Conservation (phyloP, 176 grass and related monocot genomes). For the Metroxylon sagu region DNA sequence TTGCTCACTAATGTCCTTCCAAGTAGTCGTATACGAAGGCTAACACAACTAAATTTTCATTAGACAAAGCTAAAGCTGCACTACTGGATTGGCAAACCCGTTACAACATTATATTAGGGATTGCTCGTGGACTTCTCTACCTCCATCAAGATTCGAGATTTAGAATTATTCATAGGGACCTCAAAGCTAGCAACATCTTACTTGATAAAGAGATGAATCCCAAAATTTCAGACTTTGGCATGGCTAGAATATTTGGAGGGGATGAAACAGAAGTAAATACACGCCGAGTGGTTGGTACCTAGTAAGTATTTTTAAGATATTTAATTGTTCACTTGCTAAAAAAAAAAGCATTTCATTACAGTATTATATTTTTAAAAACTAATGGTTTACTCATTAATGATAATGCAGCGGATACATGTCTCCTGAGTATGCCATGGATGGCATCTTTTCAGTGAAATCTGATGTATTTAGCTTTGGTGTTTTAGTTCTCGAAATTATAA, state of each 20-base stretch:
- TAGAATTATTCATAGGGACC: slow-evolving; percentile 74
- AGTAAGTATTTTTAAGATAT: slow-evolving; percentile 34
- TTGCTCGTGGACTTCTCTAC: slow-evolving; percentile 60
- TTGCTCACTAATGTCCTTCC: too few relatives aligned
- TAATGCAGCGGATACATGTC: slow-evolving; percentile 55
- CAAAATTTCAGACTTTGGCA: slow-evolving; percentile 78
- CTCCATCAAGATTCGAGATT: slow-evolving; percentile 75
- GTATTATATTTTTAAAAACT: too few relatives aligned
- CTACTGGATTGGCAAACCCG: slow-evolving; percentile 49
- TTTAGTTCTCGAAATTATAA: slow-evolving; percentile 54
- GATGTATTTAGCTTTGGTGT: slow-evolving; percentile 65
- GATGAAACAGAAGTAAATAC: slow-evolving; percentile 66
- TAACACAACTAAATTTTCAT: neutral
- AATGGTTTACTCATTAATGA: too few relatives aligned
- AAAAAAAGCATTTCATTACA: too few relatives aligned
- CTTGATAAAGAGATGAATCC: slow-evolving; percentile 59
- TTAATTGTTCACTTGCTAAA: too few relatives aligned
- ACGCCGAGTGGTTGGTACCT: slow-evolving; percentile 62
- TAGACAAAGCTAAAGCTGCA: slow-evolving; percentile 40
- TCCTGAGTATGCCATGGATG: slow-evolving; percentile 65
- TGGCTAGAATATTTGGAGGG: slow-evolving; percentile 68
- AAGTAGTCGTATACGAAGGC: too few relatives aligned
- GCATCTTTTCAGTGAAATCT: slow-evolving; percentile 54
- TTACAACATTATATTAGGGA: slow-evolving; percentile 62
- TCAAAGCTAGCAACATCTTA: slow-evolving; percentile 76